Evolutionary conservation across 768 basidiomycete genomes (phyloP).

Genomic region (Russula virescens): DNA sequence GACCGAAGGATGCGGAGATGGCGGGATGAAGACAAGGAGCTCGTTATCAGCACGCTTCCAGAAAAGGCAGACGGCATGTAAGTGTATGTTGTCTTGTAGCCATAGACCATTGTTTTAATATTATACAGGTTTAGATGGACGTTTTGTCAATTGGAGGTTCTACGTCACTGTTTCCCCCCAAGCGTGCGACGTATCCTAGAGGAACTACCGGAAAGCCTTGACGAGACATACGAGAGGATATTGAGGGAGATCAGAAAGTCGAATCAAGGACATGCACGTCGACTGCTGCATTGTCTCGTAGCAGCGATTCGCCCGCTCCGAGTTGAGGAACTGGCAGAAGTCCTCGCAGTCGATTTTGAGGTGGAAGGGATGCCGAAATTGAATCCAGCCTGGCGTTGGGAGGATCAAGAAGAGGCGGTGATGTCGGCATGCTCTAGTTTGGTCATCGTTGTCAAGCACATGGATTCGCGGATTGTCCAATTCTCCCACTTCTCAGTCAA

Average conservation of each 20-base stretch:
- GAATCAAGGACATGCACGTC: neutral
- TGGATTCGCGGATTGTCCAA: neutral
- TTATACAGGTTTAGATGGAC: neutral
- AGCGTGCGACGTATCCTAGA: neutral
- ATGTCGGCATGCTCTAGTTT: constrained; percentile 3
- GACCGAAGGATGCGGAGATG: neutral
- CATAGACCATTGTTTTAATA: neutral
- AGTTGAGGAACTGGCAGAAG: neutral
- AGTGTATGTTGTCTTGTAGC: neutral
- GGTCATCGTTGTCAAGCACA: neutral
- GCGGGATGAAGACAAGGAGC: neutral
- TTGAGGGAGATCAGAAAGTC: neutral
- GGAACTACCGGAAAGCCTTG: neutral
- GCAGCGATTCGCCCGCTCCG: neutral
- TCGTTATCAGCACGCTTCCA: neutral
- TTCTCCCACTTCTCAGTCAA: neutral
- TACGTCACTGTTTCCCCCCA: neutral
- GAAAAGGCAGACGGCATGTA: neutral
- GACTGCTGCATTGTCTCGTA: neutral
- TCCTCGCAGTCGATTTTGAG: neutral
- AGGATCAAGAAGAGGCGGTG: neutral
- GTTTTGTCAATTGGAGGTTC: neutral
- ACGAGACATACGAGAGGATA: constrained; percentile 1
- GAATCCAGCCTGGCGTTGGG: neutral
- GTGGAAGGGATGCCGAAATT: neutral